Base-by-base conservation (phyloP, 2,329 filamentous ascomycete genomes). In the Epichloe aotearoae region DNA sequence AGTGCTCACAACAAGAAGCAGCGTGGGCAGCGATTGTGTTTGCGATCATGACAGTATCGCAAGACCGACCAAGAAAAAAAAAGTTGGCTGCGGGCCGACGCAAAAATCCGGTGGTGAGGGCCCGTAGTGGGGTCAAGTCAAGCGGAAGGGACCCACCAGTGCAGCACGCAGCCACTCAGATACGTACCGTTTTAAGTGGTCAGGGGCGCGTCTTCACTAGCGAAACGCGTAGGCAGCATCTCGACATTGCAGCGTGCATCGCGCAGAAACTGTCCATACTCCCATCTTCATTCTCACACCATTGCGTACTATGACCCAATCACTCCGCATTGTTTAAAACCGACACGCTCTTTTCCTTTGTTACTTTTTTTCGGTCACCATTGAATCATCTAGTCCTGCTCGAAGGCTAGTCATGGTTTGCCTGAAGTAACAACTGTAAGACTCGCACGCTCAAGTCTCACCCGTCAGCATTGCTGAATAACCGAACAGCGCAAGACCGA, bases 81-180 rank as follows among this genome's bases (percentile, higher is more conserved):
- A 62, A 58, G 57, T 57, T 55, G 49, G 54, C 54, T 57, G 54
- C 58, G 60, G 64, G 57, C 62, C 57, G 59, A 61, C 53, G 54
- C 51, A 65, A 67, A 62, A 66, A 54, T 66, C 65, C 63, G 50
- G 61, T 64, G 62, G 61, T 64, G 62, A 64, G 62, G 58, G 26
- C 26, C 7, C 4, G 40, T 53, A 42, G 54, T 56, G 57, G 61
- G 59, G 61, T 54, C 10, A 11, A 30, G 37, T 37, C 15, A 41
- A 34, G 47, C 39, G 30, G 30, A 37, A 43, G 17, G n/a, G 6
- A 41, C 26, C 46, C 26, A 17, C 30, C 26, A 44, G 42, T 17
- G 15, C 36, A 38, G 36, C 36, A 38, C 7, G 36, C 44, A 36
- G 19, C 44, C 20, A 43, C 23, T 37, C 39, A 44, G 52, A 54